Base-by-base conservation (phyloP, 129 eudicot species). In the Ambrosia trifida region DNA sequence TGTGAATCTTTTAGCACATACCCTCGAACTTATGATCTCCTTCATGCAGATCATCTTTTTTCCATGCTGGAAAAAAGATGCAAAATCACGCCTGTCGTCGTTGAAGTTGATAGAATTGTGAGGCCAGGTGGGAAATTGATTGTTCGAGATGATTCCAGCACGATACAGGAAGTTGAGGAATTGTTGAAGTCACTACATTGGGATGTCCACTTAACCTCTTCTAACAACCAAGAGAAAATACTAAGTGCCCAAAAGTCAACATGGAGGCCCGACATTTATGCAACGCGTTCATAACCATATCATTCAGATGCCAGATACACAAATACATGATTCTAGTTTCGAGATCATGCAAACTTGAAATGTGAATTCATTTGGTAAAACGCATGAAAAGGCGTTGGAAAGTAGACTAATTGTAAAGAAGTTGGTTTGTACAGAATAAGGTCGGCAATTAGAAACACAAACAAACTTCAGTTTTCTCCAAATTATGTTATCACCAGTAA, bases 1-100 rank as follows among this genome's bases (percentile, higher is more conserved):
- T 86, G 98, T 68, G 96, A 91, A 86, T 86, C 94, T 43, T 92
- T 92, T 83, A 92, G 96, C 82, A 83, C 97, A 19, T 89, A 94
- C 66, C 98, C 98, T 19, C 79, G 95, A 49, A 84, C 88, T 3
- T 93, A 93, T 53, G 93, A 89, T 79, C 96, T 89, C 75, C 86
- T 94, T 24, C 98, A 94, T 70, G 96, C 93, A 7, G 87, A 90
- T 75, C 93, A 81, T 79, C 93, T 90, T 19, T 90, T 94, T 78
- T 87, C 93, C 73, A 85, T 66, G 68, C 82, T 93, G 67, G 82
- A 79, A 50, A 84, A 82, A 70, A 89, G 95, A 90, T 93, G 98
- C 81, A 82, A 85, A 33, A 53, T 93, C 41, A 79, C 49, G 44
- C 84, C 88, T 4, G 84, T 87, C 16, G 64, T 89, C 61, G 92